phyloP scores from a whole-genome alignment of 495 filamentous ascomycete genomes.

The Beverwykella pulmonaria region DNA sequence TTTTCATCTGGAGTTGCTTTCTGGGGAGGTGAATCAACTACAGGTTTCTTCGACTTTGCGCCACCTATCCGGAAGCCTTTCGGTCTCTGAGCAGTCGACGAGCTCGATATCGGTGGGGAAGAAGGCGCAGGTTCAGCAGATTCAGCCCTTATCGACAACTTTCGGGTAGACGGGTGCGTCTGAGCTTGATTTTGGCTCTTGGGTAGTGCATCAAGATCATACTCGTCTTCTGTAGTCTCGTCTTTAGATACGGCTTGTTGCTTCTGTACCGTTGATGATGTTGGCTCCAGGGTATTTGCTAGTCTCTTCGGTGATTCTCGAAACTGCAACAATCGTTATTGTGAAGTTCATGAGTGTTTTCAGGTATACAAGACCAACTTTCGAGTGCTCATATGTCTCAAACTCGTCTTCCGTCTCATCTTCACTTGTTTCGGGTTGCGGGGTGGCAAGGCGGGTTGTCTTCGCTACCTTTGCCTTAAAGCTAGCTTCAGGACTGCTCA shows the following conservation, averaged over 20 bases:
- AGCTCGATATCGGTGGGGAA: neutral
- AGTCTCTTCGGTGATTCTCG: neutral
- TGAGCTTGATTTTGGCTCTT: slow-evolving; percentile 14
- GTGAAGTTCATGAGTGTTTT: neutral
- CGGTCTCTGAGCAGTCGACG: neutral
- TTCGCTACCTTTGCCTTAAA: neutral
- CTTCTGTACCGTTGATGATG: neutral
- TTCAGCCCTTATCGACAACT: neutral
- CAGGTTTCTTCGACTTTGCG: slow-evolving; percentile 8
- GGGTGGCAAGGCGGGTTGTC: slow-evolving; percentile 12
- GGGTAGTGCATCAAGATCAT: slow-evolving; percentile 33
- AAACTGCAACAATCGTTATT: neutral
- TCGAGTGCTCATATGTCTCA: slow-evolving; percentile 29
- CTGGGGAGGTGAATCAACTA: neutral
- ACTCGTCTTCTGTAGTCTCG: slow-evolving; percentile 30
- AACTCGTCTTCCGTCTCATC: slow-evolving; percentile 46
- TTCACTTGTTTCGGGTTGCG: slow-evolving; percentile 41
- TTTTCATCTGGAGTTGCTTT: neutral
- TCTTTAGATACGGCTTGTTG: neutral
- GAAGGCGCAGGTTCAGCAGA: neutral
- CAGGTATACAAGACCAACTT: slow-evolving; percentile 3
- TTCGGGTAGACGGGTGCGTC: neutral
- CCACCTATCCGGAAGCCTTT: slow-evolving; percentile 35
- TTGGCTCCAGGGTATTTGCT: neutral
- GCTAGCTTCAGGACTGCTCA: neutral